Evolutionary conservation across 2,329 filamentous ascomycete species (phyloP).

Genomic region (Coniochaeta pulveracea): DNA sequence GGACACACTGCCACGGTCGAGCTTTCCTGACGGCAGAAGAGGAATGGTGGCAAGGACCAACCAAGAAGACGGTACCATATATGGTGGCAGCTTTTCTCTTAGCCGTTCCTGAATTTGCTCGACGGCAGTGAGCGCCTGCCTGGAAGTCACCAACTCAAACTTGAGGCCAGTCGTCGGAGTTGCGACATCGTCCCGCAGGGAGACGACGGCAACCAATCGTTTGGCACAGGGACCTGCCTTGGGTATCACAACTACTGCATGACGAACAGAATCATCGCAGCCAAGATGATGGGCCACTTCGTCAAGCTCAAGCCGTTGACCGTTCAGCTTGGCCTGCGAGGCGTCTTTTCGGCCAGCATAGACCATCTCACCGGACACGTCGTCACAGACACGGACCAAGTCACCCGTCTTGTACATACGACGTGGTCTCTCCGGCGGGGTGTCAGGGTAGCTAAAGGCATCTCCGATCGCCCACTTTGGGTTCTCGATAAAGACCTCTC

Average conservation of each 20-base stretch:
- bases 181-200: slow-evolving; percentile 4
- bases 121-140: slow-evolving; percentile 4
- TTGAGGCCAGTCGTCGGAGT: background rate
- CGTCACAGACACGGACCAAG: slow-evolving; percentile 12
- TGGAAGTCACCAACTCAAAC: slow-evolving; percentile 7
- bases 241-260: background rate
- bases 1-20: slow-evolving; percentile 21
- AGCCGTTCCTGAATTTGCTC: slow-evolving; percentile 16
- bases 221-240: slow-evolving; percentile 10
- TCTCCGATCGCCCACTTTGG: slow-evolving; percentile 7
- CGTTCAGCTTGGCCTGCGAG: slow-evolving; percentile 13
- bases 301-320: slow-evolving; percentile 9
- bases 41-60: slow-evolving; percentile 13
- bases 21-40: slow-evolving; percentile 11
- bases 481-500: slow-evolving; percentile 11
- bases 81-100: slow-evolving; percentile 19
- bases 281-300: slow-evolving; percentile 4
- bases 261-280: background rate
- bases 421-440: background rate
- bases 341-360: slow-evolving; percentile 13
- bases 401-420: slow-evolving; percentile 5
- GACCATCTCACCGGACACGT: slow-evolving; percentile 11
- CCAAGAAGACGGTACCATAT: slow-evolving; percentile 19
- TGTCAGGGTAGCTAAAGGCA: slow-evolving; percentile 5
- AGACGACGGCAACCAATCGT: slow-evolving; percentile 11